Base-by-base conservation (phyloP, 2,329 filamentous ascomycete genomes). In the Paraphoma chrysanthemicola region DNA sequence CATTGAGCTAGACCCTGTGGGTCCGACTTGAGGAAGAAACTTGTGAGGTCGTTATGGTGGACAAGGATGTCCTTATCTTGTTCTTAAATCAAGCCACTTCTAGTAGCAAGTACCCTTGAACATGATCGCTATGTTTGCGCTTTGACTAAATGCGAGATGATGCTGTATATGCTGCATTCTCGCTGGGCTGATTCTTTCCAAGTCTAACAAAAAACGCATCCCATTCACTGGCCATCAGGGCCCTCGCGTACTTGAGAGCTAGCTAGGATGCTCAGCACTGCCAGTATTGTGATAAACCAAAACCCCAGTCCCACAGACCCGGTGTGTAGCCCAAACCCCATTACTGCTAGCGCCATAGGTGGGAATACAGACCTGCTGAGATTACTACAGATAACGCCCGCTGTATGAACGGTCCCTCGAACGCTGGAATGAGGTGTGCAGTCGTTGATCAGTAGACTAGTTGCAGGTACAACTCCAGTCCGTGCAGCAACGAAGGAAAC, bases 251-350 rank as follows among this genome's bases (percentile, higher is more conserved):
- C 54, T 39, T 17, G 10, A 2, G 45, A 14, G 45, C 54, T 53
- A 7, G 44, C 54, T 16, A 53, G 2, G 36, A 47, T 50, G 67
- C 23, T 76, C 77, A 10, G 68, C 76, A 17, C 60, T 59, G 29
- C 53, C 29, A 56, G 23, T 17, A 46, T 41, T 10, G 53, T 48
- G n/a, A 51, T 23, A 38, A 51, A 56, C 59, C 59, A 62, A 28
- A 62, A 62, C 5, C 59, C 59, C 31, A 62, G 31, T 6, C 56
- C 59, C 17, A 62, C 53, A 29, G 54, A 42, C 3, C 53, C 59
- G 18, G 48, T 44, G 14, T 42, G 36, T 8, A 59, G 39, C 9
- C 56, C 59, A 3, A 29, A 42, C 6, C 56, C 53, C 36, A 57
- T 51, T 1, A 56, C 50, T 6, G 56, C 53, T 7, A 62, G 46